phyloP scores from a whole-genome alignment of 192 early-diverging fungal species.

The Backusella macrospora region DNA sequence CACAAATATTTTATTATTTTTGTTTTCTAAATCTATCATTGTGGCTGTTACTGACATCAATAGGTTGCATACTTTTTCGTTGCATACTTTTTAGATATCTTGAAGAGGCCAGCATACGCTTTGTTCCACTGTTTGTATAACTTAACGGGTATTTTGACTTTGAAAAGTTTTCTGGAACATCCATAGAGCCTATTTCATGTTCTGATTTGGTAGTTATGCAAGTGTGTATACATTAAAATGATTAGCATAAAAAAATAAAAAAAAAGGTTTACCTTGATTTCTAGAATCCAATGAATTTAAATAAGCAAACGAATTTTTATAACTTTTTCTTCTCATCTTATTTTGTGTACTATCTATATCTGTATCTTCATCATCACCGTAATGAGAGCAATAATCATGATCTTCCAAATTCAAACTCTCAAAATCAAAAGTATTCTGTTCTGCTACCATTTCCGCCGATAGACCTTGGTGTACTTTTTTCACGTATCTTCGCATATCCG shows the following conservation, averaged over 20 bases:
- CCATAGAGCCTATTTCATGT: not conserved
- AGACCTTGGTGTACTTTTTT: not conserved
- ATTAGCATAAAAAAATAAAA: not conserved
- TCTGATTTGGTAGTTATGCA: not conserved
- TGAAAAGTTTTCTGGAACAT: not conserved
- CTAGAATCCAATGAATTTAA: conserved; percentile 6
- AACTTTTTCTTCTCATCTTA: not conserved
- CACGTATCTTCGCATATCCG: conserved; percentile 13
- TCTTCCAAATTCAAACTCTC: not conserved
- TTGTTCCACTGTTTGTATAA: conserved; percentile 2
- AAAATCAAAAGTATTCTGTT: not conserved
- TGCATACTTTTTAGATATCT: conserved; percentile 21
- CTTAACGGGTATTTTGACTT: not conserved
- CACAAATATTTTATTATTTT: conserved; percentile 1
- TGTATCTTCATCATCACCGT: not conserved
- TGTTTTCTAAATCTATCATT: not conserved
- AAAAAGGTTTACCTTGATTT: not conserved
- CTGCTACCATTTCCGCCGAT: not conserved
- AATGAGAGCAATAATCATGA: not conserved
- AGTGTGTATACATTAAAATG: not conserved
- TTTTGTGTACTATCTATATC: not conserved
- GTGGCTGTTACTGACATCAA: not conserved
- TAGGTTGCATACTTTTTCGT: not conserved
- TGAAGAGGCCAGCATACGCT: conserved; percentile 21
- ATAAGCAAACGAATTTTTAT: not conserved